phyloP scores from a whole-genome alignment of 306 rosid genomes.

The Purshia tridentata region DNA sequence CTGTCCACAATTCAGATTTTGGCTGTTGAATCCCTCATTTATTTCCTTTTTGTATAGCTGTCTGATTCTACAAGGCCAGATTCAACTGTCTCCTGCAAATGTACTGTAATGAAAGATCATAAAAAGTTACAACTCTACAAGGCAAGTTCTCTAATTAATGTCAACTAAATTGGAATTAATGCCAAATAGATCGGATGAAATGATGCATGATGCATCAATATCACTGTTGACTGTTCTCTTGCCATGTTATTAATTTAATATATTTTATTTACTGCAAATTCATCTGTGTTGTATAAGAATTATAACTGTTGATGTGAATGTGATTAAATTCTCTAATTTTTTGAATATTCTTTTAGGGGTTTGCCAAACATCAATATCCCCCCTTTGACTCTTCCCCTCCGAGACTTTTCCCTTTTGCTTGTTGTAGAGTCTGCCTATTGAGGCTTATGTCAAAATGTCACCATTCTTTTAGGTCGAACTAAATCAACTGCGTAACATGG shows the following conservation, averaged over 20 bases:
- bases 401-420: background rate
- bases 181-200: background rate
- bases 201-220: background rate
- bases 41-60: slow-evolving; percentile 25
- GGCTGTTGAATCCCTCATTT: slow-evolving; percentile 8
- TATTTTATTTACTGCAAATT: background rate
- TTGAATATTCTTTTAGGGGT: background rate
- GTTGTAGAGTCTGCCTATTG: background rate
- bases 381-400: background rate
- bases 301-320: background rate
- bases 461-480: slow-evolving; percentile 36
- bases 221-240: background rate
- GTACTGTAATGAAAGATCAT: slow-evolving; percentile 31
- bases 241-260: background rate
- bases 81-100: slow-evolving; percentile 37
- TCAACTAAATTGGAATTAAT: background rate
- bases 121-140: slow-evolving; percentile 40
- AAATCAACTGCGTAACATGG: slow-evolving; percentile 41
- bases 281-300: background rate
- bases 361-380: background rate
- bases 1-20: background rate
- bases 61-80: slow-evolving; percentile 31
- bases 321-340: background rate
- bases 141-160: slow-evolving; percentile 29
- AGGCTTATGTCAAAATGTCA: background rate